These are phyloP conservation scores for Diutina sp. DNA, from an alignment of 1,139 yeast species.

Conservation along the genomic window DNA sequence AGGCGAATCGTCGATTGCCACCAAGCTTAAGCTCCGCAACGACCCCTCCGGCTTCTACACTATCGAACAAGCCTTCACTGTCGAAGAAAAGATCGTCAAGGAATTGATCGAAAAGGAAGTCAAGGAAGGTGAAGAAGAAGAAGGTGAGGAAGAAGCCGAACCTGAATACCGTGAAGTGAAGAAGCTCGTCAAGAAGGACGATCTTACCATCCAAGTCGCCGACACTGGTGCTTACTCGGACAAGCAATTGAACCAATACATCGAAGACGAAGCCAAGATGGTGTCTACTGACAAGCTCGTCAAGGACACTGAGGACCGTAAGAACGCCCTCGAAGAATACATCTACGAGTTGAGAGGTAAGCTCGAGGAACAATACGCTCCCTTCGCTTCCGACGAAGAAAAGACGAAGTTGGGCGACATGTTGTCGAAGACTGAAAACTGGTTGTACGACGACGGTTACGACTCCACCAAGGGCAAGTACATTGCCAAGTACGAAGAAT, in stretches of 20 bases:
- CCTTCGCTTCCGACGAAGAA: conserved; percentile 84
- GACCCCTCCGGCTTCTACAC: conserved; percentile 95
- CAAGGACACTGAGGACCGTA: conserved; percentile 97
- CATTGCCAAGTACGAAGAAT: conserved; percentile 96
- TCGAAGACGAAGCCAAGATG: conserved; percentile 79
- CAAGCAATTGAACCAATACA: conserved; percentile 39
- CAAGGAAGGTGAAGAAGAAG: conserved; percentile 38
- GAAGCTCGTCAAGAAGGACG: conserved; percentile 88
- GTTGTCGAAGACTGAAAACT: conserved; percentile 84
- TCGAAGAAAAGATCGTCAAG: conserved; percentile 81
- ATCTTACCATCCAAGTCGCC: conserved; percentile 43
- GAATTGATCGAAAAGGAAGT: conserved; percentile 64
- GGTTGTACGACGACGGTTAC: conserved; percentile 97
- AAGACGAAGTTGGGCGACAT: conserved; percentile 63
- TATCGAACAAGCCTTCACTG: conserved; percentile 89
- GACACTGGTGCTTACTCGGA: conserved; percentile 58
- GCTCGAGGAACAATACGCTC: conserved; percentile 82
- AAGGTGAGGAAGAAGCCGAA: conserved; percentile 40
- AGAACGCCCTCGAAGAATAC: conserved; percentile 97
- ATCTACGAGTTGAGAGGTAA: conserved; percentile 96
- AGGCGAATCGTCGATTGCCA: conserved; percentile 70
- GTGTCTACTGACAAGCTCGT: conserved; percentile 88
- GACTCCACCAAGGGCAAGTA: conserved; percentile 94
- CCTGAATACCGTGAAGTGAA: conserved; percentile 86
- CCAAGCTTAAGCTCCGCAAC: conserved; percentile 89